These are phyloP conservation scores for Pycnococcus provasolii DNA, from an alignment of 139 green algal genomes.

Conservation along the genomic window DNA sequence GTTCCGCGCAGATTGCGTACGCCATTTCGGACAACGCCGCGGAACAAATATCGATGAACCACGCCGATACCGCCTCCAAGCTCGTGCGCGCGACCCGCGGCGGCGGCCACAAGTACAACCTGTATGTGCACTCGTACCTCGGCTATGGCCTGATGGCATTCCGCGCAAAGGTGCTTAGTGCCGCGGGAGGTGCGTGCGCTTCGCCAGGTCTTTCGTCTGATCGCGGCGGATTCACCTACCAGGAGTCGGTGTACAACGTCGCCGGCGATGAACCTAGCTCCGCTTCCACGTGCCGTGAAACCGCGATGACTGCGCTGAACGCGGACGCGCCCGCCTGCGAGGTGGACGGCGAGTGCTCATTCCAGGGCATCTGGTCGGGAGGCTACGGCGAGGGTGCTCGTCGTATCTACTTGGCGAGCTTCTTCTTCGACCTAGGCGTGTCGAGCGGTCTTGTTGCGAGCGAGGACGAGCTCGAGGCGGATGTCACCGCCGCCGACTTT, in stretches of 20 bases:
- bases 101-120: slow-evolving; percentile 54
- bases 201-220: slow-evolving; percentile 25
- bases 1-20: slow-evolving; percentile 80
- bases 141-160: slow-evolving; percentile 94
- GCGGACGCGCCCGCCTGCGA: slow-evolving; percentile 31
- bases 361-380: slow-evolving; percentile 80
- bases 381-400: slow-evolving; percentile 30
- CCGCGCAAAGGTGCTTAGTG: slow-evolving; percentile 67
- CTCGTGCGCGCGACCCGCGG: slow-evolving; percentile 59
- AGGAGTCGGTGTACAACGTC: slow-evolving; percentile 23
- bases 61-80: slow-evolving; percentile 34
- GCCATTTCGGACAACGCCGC: slow-evolving; percentile 49
- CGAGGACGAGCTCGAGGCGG: slow-evolving; percentile 26
- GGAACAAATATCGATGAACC: background rate
- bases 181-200: slow-evolving; percentile 13
- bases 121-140: slow-evolving; percentile 95
- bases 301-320: slow-evolving; percentile 30
- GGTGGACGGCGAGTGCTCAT: slow-evolving; percentile 68
- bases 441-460: slow-evolving; percentile 38
- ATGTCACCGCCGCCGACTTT: slow-evolving; percentile 38
- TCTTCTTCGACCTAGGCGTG: slow-evolving; percentile 84
- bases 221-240: slow-evolving; percentile 36
- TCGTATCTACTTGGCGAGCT: slow-evolving; percentile 82
- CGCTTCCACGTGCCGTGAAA: slow-evolving; percentile 28
- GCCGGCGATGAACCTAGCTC: slow-evolving; percentile 15